A percentile compares a stretch with the other conserved stretches of the same genome.
phyloP scores from a whole-genome alignment of 345 rosid species.

The Firmiana major region DNA sequence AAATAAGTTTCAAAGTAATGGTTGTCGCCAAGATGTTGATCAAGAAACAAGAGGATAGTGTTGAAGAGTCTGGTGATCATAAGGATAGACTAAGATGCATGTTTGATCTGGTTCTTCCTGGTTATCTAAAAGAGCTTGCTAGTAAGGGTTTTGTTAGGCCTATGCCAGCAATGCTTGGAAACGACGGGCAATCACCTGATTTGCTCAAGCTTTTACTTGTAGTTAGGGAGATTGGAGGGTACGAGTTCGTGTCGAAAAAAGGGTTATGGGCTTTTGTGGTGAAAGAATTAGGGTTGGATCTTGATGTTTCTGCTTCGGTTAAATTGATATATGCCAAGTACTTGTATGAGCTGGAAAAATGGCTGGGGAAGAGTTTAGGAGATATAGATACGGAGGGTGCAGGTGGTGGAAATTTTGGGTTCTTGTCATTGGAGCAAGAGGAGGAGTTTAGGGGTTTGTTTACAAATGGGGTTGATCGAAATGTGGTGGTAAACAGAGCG shows the following conservation, averaged over 20 bases:
- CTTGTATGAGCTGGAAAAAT: slow-evolving; percentile 49
- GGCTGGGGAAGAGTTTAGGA: slow-evolving; percentile 31
- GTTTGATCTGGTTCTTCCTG: slow-evolving; percentile 52
- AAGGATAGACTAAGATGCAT: slow-evolving; percentile 35
- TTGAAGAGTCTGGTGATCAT: slow-evolving; percentile 25
- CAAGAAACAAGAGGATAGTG: slow-evolving; percentile 18
- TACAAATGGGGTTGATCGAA: slow-evolving; percentile 16
- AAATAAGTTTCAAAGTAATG: slow-evolving; percentile 11
- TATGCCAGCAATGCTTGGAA: slow-evolving; percentile 44
- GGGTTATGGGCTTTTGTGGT: slow-evolving; percentile 55
- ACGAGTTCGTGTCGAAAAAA: slow-evolving; percentile 40
- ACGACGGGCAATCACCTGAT: slow-evolving; percentile 54
- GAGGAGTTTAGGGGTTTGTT: slow-evolving; percentile 43
- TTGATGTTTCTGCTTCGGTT: slow-evolving; percentile 31
- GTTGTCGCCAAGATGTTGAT: slow-evolving; percentile 16
- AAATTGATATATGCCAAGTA: slow-evolving; percentile 54
- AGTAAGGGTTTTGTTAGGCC: slow-evolving; percentile 40
- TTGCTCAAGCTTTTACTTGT: slow-evolving; percentile 59
- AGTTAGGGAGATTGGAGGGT: slow-evolving; percentile 62
- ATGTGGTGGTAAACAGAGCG: slow-evolving; percentile 23
- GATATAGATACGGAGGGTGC: slow-evolving; percentile 21
- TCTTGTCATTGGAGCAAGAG: slow-evolving; percentile 39
- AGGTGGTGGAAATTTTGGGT: slow-evolving; percentile 20
- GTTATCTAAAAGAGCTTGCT: slow-evolving; percentile 38
- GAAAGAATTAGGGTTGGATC: slow-evolving; percentile 47